Conservation (phyloP, 2,329 filamentous ascomycete genomes). For the Diaporthe eres region DNA sequence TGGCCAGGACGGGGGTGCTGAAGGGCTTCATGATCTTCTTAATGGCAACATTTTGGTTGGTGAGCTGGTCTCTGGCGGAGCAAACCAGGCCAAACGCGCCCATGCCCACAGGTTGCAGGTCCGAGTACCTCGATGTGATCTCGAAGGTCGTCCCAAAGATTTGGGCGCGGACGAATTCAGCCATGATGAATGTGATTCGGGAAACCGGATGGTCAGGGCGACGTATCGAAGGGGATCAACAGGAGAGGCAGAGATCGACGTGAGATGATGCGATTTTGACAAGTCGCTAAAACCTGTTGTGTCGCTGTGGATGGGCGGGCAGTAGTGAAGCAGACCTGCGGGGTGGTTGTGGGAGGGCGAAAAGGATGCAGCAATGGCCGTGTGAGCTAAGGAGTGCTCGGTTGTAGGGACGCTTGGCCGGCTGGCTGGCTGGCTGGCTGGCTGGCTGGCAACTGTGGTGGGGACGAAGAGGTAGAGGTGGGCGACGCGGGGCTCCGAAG, state of each 20-base stretch:
- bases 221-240: background rate
- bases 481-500: constrained; percentile 34
- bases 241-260: constrained; percentile 16
- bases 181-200: constrained; percentile 75
- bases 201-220: background rate
- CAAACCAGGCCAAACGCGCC: constrained; percentile 98
- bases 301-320: background rate
- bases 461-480: constrained; percentile 32
- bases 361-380: constrained; percentile 23
- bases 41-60: constrained; percentile 94
- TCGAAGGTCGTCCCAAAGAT: constrained; percentile 99
- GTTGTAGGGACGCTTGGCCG: constrained; percentile 28
- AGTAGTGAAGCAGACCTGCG: constrained; percentile 28
- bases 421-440: constrained; percentile 23
- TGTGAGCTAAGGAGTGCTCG: constrained; percentile 16
- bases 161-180: constrained; percentile 98
- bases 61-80: constrained; percentile 98
- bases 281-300: constrained; percentile 16
- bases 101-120: constrained; percentile 99
- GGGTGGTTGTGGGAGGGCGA: constrained; percentile 14
- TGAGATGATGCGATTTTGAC: constrained; percentile 22
- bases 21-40: constrained; percentile 99
- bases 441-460: constrained; percentile 28
- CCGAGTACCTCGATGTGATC: constrained; percentile 98
- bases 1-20: constrained; percentile 97